These are phyloP conservation scores for Jacaranda mimosifolia DNA, from an alignment of 257 asterid species.

Conservation along the genomic window DNA sequence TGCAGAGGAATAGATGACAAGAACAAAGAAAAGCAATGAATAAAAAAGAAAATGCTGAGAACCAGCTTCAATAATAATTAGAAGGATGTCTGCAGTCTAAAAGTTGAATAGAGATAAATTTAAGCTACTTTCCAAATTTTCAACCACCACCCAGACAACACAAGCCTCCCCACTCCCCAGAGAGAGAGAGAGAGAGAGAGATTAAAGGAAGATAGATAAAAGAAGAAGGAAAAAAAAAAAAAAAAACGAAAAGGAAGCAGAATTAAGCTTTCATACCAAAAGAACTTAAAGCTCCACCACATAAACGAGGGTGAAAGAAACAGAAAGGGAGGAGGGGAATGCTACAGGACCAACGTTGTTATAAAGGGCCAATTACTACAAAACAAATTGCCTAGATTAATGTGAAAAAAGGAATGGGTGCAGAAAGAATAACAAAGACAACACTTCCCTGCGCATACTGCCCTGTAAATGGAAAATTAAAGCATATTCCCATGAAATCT, in stretches of 20 bases:
- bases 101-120: neutral
- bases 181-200: neutral
- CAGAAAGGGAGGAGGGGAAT: conserved; percentile 3
- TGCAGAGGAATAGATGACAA: neutral
- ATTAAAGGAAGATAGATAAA: neutral
- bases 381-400: conserved; percentile 42
- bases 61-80: neutral
- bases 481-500: conserved; percentile 48
- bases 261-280: conserved; percentile 16
- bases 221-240: neutral
- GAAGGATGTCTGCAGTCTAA: neutral
- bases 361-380: conserved; percentile 31
- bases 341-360: neutral
- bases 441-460: conserved; percentile 33
- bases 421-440: conserved; percentile 50
- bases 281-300: conserved; percentile 14
- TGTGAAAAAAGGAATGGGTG: conserved; percentile 32
- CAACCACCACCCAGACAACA: neutral
- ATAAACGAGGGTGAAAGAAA: neutral
- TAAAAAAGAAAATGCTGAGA: conserved; percentile 12
- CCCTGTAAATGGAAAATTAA: conserved; percentile 29
- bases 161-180: neutral
- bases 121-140: conserved; percentile 11
- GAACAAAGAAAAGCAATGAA: neutral
- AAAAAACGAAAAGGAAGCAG: conserved; percentile 14